Base-by-base conservation (phyloP, 225 moss, liverwort and hornwort genomes). In the Physcomitrellopsis africana region DNA sequence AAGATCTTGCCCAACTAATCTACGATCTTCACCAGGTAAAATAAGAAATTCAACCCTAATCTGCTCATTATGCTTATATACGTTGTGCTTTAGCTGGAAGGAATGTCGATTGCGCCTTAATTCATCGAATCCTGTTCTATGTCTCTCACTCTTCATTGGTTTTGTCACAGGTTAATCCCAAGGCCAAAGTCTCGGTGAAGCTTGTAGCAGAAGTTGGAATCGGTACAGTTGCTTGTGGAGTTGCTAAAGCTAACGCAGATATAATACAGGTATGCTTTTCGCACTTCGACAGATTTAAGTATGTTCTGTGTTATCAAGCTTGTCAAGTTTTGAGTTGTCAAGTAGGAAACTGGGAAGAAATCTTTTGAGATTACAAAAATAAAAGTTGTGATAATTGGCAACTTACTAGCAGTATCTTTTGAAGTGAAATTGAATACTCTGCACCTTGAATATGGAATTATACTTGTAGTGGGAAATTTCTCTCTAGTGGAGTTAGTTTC, bases 191-290 rank as follows among this genome's bases (percentile, higher is more conserved):
- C 51, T 95, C 95, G 51, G 95, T 95, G 48, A 95, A 95, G 83
- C 81, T 95, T 70, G 95, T 95, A 66, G 95, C 93, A 6, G 95
- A 95, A 83, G 93, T 80, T 78, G 95, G 95, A 73, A 95, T 95
- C n/a, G 95, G 95, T 58, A 95, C 95, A 42, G 95, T 95, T 16
- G 95, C 93, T 65, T 86, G 93, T 65, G 95, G 95, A 22, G 95
- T 95, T 64, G 91, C 95, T 43, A 95, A 95, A 88, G 86, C 93
- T 49, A 91, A 93, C 75, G 95, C 95, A 32, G 95, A 95, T 83
- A 84, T 95, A 45, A 93, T 95, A 60, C 95, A 95, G 92, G 94
- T 92, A 48, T 77, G 51, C n/a, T 49, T 15, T 63, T 74, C 58
- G 20, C 51, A 58, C 22, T 63, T 67, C 56, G 42, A 10, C 58